Conservation (phyloP, 176 grass and related monocot genomes). For the Bromus sterilis region DNA sequence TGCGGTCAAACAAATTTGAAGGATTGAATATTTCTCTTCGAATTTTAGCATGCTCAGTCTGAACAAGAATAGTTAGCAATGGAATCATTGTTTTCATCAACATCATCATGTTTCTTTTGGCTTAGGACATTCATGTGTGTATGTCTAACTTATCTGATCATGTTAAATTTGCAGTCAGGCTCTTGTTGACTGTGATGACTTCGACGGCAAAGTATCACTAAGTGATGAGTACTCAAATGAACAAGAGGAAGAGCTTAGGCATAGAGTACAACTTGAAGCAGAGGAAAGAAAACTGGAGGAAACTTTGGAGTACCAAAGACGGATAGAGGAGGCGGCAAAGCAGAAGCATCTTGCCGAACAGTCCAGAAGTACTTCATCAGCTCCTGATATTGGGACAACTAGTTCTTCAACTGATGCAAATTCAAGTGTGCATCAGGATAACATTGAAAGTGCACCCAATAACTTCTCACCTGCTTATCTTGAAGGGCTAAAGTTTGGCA, state of each 20-base stretch:
- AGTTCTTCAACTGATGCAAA: slow-evolving; percentile 11
- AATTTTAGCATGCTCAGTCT: background rate
- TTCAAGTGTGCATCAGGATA: slow-evolving; percentile 27
- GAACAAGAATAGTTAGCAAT: background rate
- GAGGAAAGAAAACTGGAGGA: slow-evolving; percentile 90
- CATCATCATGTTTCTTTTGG: background rate
- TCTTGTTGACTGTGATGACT: slow-evolving; percentile 42
- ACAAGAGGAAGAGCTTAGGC: slow-evolving; percentile 70
- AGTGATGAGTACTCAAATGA: slow-evolving; percentile 51
- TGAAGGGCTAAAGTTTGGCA: slow-evolving; percentile 77
- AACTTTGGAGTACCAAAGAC: slow-evolving; percentile 77
- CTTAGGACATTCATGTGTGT: background rate
- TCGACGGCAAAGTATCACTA: slow-evolving; percentile 33
- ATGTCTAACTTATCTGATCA: background rate
- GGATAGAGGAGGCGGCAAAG: slow-evolving; percentile 83
- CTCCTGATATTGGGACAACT: slow-evolving; percentile 14
- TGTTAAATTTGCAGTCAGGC: slow-evolving; percentile 56
- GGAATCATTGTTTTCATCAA: background rate
- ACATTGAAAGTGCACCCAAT: slow-evolving; percentile 23
- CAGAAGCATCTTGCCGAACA: slow-evolving; percentile 58
- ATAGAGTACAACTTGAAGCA: slow-evolving; percentile 55
- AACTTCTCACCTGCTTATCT: slow-evolving; percentile 31
- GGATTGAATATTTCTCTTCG: background rate
- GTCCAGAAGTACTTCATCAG: slow-evolving; percentile 25
- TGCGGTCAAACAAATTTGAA: background rate